Evolutionary conservation across 441 rosid species (phyloP).

Genomic region (Corymbia calophylla): DNA sequence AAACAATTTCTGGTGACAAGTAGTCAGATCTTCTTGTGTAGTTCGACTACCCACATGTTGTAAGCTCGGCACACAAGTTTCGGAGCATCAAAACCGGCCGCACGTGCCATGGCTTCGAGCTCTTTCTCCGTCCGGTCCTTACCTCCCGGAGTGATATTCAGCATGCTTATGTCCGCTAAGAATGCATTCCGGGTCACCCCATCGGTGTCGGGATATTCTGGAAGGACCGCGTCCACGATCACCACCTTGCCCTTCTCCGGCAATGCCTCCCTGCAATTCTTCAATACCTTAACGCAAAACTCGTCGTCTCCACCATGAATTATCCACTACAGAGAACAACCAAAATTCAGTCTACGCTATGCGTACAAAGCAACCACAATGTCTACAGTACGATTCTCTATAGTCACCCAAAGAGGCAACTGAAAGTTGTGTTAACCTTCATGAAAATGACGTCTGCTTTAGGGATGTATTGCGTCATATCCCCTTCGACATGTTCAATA

Average conservation of each 20-base stretch:
- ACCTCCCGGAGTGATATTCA: neutral
- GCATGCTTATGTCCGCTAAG: neutral
- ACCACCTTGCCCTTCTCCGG: neutral
- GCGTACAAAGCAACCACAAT: neutral
- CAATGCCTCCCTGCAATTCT: neutral
- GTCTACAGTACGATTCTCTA: neutral
- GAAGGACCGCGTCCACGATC: neutral
- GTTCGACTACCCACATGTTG: no score
- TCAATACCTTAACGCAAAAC: neutral
- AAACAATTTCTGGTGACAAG: no score
- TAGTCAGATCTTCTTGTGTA: no score
- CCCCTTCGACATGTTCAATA: conserved; percentile 11
- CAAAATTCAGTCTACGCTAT: neutral
- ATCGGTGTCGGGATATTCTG: neutral
- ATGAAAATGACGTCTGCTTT: conserved; percentile 4
- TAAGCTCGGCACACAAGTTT: no score
- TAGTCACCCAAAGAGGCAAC: neutral
- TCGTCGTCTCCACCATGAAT: neutral
- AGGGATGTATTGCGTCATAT: conserved; percentile 8
- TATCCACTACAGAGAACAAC: neutral
- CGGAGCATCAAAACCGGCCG: neutral
- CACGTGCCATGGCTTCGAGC: neutral
- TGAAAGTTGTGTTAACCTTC: conserved; percentile 4
- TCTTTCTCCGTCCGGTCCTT: neutral
- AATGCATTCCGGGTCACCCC: neutral